phyloP scores from a whole-genome alignment of 1,139 yeast genomes.

The Taphrina flavorubra region DNA sequence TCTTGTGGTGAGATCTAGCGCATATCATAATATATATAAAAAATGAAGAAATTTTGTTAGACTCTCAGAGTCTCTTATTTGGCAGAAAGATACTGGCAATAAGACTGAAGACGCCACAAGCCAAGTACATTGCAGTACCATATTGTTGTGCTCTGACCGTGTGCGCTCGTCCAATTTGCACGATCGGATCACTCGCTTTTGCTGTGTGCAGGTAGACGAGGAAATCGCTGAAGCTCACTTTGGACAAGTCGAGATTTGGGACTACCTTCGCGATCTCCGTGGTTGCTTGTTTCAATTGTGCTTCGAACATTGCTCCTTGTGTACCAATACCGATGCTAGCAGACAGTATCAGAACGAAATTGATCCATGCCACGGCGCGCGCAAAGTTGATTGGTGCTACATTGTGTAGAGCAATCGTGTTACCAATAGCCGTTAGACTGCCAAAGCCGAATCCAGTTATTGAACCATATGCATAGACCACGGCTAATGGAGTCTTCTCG shows the following conservation, averaged over 20 bases:
- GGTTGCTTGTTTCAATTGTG: background rate
- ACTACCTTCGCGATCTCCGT: background rate
- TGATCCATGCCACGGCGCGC: conserved; percentile 3
- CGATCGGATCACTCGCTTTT: background rate
- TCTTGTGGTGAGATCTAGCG: background rate
- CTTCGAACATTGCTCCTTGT: background rate
- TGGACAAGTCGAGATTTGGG: background rate
- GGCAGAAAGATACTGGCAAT: background rate
- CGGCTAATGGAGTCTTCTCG: background rate
- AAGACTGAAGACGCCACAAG: conserved; percentile 12
- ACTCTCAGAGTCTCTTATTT: background rate
- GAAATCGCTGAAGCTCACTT: conserved; percentile 3
- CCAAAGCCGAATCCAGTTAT: conserved; percentile 8
- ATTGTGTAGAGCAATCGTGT: conserved; percentile 9
- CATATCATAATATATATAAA: background rate
- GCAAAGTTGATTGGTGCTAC: background rate
- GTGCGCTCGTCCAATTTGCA: conserved; percentile 7
- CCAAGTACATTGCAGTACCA: conserved; percentile 1
- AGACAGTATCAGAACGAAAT: background rate
- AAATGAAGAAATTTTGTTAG: background rate
- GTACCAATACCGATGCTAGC: conserved; percentile 11
- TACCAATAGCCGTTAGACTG: conserved; percentile 11
- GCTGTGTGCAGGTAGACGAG: background rate
- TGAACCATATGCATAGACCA: background rate
- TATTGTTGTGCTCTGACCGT: background rate